These are phyloP conservation scores for Alisma plantagoaquatica DNA, from an alignment of 106 monocot genomes.

Conservation along the genomic window DNA sequence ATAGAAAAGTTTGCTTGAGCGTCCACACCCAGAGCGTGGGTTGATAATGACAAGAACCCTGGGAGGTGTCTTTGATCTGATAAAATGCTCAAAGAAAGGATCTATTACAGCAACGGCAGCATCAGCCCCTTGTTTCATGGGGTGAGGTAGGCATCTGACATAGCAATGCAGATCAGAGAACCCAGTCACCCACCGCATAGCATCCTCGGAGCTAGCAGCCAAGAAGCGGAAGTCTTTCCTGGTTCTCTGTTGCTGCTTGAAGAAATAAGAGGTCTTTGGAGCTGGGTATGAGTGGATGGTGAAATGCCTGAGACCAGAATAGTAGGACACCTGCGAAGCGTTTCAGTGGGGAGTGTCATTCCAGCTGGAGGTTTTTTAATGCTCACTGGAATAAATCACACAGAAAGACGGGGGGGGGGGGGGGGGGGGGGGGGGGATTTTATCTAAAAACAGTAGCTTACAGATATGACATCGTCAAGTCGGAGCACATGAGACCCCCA, in stretches of 20 bases:
- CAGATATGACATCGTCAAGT: constrained; percentile 92
- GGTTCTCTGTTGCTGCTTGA: constrained; percentile 58
- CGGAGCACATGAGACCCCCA: constrained; percentile 76
- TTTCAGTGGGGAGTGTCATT: not conserved
- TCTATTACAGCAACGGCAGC: constrained; percentile 20
- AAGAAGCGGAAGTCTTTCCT: constrained; percentile 79
- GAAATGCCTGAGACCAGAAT: constrained; percentile 64
- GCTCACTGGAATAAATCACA: no score
- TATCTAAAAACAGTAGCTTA: constrained; percentile 28
- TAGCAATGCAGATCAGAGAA: constrained; percentile 86
- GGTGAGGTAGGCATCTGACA: constrained; percentile 76
- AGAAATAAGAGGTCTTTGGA: constrained; percentile 35
- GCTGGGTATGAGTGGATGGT: constrained; percentile 78
- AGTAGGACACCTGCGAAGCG: constrained; percentile 64
- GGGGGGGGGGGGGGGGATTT: not conserved
- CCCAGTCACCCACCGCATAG: constrained; percentile 68
- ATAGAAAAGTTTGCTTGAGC: constrained; percentile 87
- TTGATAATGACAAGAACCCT: constrained; percentile 85
- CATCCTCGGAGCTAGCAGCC: constrained; percentile 72
- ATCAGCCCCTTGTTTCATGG: constrained; percentile 65
- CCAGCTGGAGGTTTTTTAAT: no score
- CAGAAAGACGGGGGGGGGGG: no score
- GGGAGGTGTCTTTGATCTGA: constrained; percentile 73
- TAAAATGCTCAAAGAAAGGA: constrained; percentile 59
- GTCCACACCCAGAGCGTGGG: constrained; percentile 92